These are phyloP conservation scores for Paraglomus brasilianum DNA, from an alignment of 192 early-diverging fungal genomes.

Conservation along the genomic window DNA sequence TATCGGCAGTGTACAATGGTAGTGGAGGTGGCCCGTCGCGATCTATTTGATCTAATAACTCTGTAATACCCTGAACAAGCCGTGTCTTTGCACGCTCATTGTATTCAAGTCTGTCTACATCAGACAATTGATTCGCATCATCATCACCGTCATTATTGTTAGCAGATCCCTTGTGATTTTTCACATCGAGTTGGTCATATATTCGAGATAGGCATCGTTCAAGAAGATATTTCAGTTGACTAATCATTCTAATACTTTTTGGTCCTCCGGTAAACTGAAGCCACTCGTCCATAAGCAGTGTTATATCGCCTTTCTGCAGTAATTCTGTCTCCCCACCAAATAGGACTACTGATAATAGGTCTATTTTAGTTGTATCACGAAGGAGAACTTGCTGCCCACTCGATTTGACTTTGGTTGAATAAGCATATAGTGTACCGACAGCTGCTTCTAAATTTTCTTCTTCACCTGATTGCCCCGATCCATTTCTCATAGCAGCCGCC, in stretches of 20 bases:
- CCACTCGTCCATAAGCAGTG: slow-evolving; percentile 43
- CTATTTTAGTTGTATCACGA: slow-evolving; percentile 40
- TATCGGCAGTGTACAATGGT: background rate
- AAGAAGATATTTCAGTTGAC: slow-evolving; percentile 37
- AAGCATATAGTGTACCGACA: slow-evolving; percentile 44
- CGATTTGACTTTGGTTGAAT: slow-evolving; percentile 42
- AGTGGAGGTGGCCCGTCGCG: slow-evolving; percentile 20
- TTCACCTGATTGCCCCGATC: slow-evolving; percentile 29
- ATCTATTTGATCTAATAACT: slow-evolving; percentile 39
- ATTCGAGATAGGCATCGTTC: slow-evolving; percentile 40
- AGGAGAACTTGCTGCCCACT: slow-evolving; percentile 43
- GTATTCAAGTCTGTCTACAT: background rate
- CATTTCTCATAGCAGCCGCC: background rate
- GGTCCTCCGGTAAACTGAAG: slow-evolving; percentile 41
- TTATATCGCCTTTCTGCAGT: slow-evolving; percentile 28
- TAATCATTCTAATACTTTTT: slow-evolving; percentile 32
- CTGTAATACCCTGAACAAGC: slow-evolving; percentile 40
- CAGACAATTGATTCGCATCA: slow-evolving; percentile 6
- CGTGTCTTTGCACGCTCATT: slow-evolving; percentile 40
- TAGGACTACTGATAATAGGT: slow-evolving; percentile 42
- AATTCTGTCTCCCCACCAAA: slow-evolving; percentile 45
- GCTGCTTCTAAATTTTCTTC: slow-evolving; percentile 20
- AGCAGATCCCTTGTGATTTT: background rate
- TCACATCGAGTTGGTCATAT: slow-evolving; percentile 31
- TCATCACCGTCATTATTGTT: background rate